A percentile compares a stretch with the other conserved stretches of the same genome.
Conservation (phyloP, 2,329 filamentous ascomycete genomes). For the Colletotrichum sp. region DNA sequence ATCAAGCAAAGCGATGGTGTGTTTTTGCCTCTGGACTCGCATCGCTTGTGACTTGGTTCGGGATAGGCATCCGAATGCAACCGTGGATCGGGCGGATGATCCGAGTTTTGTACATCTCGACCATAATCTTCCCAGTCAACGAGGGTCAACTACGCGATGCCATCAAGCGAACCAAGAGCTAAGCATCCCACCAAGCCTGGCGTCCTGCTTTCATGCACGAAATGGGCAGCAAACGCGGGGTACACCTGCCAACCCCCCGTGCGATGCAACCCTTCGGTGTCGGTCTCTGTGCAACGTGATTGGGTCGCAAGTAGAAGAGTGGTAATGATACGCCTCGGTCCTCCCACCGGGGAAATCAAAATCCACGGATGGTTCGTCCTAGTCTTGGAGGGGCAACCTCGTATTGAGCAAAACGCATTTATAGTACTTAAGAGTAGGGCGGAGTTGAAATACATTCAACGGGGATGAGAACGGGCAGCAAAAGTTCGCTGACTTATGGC, state of each 20-base stretch:
- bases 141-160: not conserved
- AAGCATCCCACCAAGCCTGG: not conserved
- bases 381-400: not conserved
- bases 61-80: not conserved
- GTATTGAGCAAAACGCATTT: not conserved
- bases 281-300: not conserved
- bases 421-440: not conserved
- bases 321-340: not conserved
- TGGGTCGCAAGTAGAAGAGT: constrained; percentile 1
- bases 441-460: not conserved
- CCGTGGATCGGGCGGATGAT: not conserved
- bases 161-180: not conserved
- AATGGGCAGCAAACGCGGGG: not conserved
- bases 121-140: not conserved
- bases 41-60: not conserved
- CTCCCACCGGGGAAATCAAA: not conserved
- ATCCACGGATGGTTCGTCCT: not conserved
- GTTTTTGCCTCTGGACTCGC: not conserved
- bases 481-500: not conserved
- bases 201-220: not conserved
- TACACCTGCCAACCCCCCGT: not conserved
- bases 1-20: not conserved
- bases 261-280: not conserved
- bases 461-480: not conserved
- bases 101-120: not conserved